These are phyloP conservation scores for Melampsora occidentalis DNA, from an alignment of 1,284 basidiomycete species.

Conservation along the genomic window DNA sequence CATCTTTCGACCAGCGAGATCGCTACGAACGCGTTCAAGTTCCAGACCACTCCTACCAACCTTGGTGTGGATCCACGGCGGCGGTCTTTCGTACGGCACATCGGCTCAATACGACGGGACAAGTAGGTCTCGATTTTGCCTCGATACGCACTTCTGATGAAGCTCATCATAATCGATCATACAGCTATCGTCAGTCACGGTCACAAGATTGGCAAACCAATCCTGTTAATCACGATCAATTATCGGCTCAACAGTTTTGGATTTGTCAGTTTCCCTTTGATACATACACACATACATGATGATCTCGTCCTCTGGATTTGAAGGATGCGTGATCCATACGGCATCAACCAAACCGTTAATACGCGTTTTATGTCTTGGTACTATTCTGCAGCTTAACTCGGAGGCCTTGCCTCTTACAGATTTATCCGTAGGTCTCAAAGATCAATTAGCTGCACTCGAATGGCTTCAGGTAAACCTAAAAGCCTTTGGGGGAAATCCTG, in stretches of 20 bases:
- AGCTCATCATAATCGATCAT: conserved; percentile 58
- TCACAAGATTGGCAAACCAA: conserved; percentile 55
- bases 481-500: conserved; percentile 65
- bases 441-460: conserved; percentile 61
- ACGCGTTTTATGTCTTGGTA: conserved; percentile 49
- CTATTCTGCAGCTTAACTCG: conserved; percentile 26
- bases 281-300: not conserved
- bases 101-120: conserved; percentile 45
- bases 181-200: conserved; percentile 57
- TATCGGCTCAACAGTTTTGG: conserved; percentile 58
- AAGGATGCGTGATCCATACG: conserved; percentile 53
- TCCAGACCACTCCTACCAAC: conserved; percentile 57
- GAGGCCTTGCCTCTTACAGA: conserved; percentile 28
- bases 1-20: conserved; percentile 54
- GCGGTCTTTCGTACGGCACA: conserved; percentile 52
- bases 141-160: conserved; percentile 3
- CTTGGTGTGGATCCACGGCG: conserved; percentile 67
- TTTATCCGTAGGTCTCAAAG: conserved; percentile 60
- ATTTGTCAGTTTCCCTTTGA: conserved; percentile 48
- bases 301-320: conserved; percentile 52
- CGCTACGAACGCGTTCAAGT: not conserved
- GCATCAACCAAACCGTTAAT: not conserved
- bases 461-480: conserved; percentile 66
- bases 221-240: conserved; percentile 58
- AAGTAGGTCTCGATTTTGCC: conserved; percentile 52